Conservation (phyloP, 208 protist species). For the Leishmania tarentolae region DNA sequence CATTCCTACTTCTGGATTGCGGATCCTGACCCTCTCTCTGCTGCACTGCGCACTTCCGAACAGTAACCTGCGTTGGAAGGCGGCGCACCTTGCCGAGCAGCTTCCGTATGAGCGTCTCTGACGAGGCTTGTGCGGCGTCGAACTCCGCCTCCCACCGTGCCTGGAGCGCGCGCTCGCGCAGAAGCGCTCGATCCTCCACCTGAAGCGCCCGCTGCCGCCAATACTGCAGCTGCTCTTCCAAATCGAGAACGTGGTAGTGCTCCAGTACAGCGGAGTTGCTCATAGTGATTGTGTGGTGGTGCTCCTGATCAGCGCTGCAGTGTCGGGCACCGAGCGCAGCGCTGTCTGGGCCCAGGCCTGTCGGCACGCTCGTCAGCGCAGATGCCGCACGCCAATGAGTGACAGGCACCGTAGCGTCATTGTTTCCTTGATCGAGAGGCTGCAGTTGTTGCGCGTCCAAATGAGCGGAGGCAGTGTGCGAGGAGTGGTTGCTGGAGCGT, state of each 20-base stretch:
- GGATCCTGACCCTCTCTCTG: not conserved
- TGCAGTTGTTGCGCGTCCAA: not conserved
- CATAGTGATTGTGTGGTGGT: not conserved
- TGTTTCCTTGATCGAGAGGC: not conserved
- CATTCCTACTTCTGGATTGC: not conserved
- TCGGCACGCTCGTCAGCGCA: not conserved
- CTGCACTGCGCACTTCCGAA: not conserved
- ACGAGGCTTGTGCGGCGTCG: conserved; percentile 19
- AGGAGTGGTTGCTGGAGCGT: not conserved
- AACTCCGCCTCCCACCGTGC: conserved; percentile 18
- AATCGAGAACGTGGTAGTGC: conserved; percentile 30
- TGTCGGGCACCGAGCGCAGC: not conserved
- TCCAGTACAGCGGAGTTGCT: conserved; percentile 4
- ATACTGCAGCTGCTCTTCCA: conserved; percentile 34
- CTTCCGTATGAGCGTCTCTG: conserved; percentile 15
- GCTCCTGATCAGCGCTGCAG: not conserved
- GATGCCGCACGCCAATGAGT: conserved; percentile 6
- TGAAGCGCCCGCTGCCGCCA: conserved; percentile 30
- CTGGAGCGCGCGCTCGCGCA: conserved; percentile 12
- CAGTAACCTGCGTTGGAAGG: conserved; percentile 3
- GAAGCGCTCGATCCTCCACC: conserved; percentile 13
- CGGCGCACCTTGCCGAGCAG: conserved; percentile 20
- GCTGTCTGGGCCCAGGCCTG: not conserved
- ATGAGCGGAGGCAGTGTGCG: not conserved
- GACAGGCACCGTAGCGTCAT: conserved; percentile 6